Percentiles rank a stretch among this genome's conserved stretches.
Conservation (phyloP, 306 rosid species). For the Sphenostylis stenocarpa region DNA sequence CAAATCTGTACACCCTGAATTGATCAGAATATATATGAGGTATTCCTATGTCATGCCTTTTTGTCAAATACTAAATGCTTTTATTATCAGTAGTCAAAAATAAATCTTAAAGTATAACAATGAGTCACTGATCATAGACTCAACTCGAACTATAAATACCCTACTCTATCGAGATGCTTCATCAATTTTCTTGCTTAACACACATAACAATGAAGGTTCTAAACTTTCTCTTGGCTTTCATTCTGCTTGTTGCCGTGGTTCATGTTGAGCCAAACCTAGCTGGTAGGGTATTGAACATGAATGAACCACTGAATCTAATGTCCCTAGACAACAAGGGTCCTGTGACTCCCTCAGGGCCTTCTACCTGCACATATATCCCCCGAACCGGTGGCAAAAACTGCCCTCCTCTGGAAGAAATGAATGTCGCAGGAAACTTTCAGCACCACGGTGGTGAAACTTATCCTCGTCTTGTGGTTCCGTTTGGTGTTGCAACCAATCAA, state of each 20-base stretch:
- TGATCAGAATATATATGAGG: constrained; percentile 31
- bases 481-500: constrained; percentile 37
- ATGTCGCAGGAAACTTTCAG: constrained; percentile 28
- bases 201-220: constrained; percentile 39
- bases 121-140: background rate
- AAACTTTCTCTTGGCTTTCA: constrained; percentile 34
- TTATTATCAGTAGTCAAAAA: constrained; percentile 36
- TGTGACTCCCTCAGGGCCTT: constrained; percentile 57
- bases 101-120: constrained; percentile 25
- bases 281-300: constrained; percentile 41
- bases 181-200: background rate
- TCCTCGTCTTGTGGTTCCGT: constrained; percentile 39
- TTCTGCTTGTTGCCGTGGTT: constrained; percentile 42
- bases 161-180: constrained; percentile 13
- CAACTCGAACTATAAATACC: constrained; percentile 25
- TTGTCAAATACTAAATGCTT: background rate
- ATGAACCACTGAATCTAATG: constrained; percentile 35
- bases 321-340: constrained; percentile 56
- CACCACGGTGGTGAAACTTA: background rate
- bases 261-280: constrained; percentile 48
- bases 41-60: constrained; percentile 22
- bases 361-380: constrained; percentile 74
- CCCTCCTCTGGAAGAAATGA: constrained; percentile 55
- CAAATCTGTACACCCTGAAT: constrained; percentile 7
- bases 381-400: constrained; percentile 62